Conservation (phyloP, 2,329 filamentous ascomycete genomes). For the Endoconidiophora laricicola region DNA sequence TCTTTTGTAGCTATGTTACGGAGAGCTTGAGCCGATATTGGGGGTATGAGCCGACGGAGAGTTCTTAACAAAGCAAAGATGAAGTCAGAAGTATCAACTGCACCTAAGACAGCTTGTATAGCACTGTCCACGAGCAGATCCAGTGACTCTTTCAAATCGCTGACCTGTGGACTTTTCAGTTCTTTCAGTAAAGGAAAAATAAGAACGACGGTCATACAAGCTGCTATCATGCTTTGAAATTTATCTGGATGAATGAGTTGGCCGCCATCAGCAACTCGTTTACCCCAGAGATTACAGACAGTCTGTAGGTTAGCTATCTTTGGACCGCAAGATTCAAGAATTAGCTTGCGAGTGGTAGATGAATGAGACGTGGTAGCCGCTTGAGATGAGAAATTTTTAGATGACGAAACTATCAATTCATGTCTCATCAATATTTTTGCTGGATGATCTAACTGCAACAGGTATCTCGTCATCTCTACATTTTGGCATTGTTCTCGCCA, state of each 20-base stretch:
- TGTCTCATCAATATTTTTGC: constrained; percentile 8
- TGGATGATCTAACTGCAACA: constrained; percentile 32
- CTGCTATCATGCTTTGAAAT: constrained; percentile 34
- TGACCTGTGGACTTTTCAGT: constrained; percentile 30
- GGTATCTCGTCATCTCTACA: constrained; percentile 32
- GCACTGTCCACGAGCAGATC: constrained; percentile 26
- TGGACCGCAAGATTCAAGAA: constrained; percentile 36
- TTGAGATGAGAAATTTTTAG: not conserved
- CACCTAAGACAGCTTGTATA: constrained; percentile 25
- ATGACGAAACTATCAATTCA: not conserved
- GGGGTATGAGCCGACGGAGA: constrained; percentile 30
- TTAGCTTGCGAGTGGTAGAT: constrained; percentile 31
- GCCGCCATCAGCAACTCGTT: constrained; percentile 27
- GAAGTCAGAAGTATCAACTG: constrained; percentile 29
- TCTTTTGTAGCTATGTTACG: constrained; percentile 23
- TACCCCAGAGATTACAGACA: constrained; percentile 31
- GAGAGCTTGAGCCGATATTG: constrained; percentile 23
- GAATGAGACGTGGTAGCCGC: constrained; percentile 20
- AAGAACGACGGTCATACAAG: constrained; percentile 28
- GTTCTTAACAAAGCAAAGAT: constrained; percentile 30
- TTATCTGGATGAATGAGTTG: constrained; percentile 34
- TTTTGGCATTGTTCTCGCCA: constrained; percentile 29
- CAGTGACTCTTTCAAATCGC: constrained; percentile 30
- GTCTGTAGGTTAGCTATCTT: constrained; percentile 34
- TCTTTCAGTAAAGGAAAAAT: constrained; percentile 31